These are phyloP conservation scores for Borealophlyctis nickersoniae DNA, from an alignment of 192 early-diverging fungal genomes.

Conservation along the genomic window DNA sequence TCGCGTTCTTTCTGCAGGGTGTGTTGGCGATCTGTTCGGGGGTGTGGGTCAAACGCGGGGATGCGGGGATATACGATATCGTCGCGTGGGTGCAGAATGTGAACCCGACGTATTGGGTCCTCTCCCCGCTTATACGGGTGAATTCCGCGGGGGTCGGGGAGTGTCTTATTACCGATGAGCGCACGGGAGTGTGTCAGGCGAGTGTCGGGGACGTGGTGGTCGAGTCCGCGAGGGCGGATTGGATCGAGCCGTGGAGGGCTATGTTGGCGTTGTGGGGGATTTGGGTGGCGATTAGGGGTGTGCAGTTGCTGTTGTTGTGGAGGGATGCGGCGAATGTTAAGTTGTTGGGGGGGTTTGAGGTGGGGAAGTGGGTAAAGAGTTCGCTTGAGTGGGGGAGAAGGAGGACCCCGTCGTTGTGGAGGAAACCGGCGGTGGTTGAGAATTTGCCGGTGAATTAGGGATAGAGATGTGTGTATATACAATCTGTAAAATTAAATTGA, in stretches of 20 bases:
- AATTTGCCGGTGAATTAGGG: too few relatives aligned
- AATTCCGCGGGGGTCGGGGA: conserved; percentile 19
- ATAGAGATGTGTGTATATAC: too few relatives aligned
- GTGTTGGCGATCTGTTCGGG: conserved; percentile 29
- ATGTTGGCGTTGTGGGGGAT: conserved; percentile 15
- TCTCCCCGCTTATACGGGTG: conserved; percentile 26
- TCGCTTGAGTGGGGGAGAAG: too few relatives aligned
- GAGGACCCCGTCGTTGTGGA: too few relatives aligned
- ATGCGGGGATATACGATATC: conserved; percentile 23
- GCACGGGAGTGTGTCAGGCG: conserved; percentile 20
- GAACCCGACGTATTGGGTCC: conserved; percentile 36
- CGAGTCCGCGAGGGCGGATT: conserved; percentile 27
- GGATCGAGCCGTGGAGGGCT: conserved; percentile 12
- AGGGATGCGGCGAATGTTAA: too few relatives aligned
- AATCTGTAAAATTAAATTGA: too few relatives aligned
- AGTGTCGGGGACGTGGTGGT: conserved; percentile 28
- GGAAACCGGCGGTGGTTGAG: too few relatives aligned
- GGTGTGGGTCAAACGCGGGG: conserved; percentile 35
- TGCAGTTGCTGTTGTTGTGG: conserved; percentile 19
- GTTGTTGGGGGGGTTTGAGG: too few relatives aligned
- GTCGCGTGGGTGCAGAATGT: conserved; percentile 34
- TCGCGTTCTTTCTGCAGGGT: conserved; percentile 34
- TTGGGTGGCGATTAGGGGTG: conserved; percentile 17
- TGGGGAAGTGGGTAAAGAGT: too few relatives aligned
- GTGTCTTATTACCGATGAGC: conserved; percentile 12